Conservation (phyloP, 2,329 filamentous ascomycete genomes). For the Hypoxylon sp. region DNA sequence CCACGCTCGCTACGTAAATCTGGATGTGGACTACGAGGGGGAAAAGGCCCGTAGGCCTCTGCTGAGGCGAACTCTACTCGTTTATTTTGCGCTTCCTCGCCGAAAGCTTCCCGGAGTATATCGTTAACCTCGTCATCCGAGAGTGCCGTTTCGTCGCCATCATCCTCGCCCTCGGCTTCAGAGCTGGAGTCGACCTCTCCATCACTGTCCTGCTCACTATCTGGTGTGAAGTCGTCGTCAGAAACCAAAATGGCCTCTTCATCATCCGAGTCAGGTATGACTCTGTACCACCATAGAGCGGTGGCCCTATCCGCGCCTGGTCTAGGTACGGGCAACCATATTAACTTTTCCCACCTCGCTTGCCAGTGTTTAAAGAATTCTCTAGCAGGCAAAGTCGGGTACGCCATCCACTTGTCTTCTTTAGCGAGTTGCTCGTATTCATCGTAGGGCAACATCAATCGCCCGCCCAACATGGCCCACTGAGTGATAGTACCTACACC, state of each 20-base stretch:
- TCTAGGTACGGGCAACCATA: not conserved
- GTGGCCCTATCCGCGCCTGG: not conserved
- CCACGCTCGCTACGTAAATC: not conserved
- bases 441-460: not conserved
- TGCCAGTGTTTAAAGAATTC: conserved; percentile 3
- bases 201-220: not conserved
- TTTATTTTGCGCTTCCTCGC: not conserved
- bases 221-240: not conserved
- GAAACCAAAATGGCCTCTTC: not conserved
- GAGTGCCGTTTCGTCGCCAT: not conserved
- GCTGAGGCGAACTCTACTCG: not conserved
- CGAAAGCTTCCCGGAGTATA: not conserved
- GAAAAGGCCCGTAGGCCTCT: not conserved
- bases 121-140: not conserved
- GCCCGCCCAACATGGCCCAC: not conserved
- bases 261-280: not conserved
- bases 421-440: not conserved
- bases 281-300: not conserved
- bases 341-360: conserved; percentile 2
- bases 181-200: not conserved
- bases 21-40: not conserved
- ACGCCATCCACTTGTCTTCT: conserved; percentile 2
- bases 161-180: not conserved
- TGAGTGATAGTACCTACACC: not conserved
- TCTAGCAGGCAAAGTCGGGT: not conserved